A percentile compares a stretch with the other conserved stretches of the same genome.
Conservation (phyloP, 176 grass and related monocot species). For the Carex cristatella region DNA sequence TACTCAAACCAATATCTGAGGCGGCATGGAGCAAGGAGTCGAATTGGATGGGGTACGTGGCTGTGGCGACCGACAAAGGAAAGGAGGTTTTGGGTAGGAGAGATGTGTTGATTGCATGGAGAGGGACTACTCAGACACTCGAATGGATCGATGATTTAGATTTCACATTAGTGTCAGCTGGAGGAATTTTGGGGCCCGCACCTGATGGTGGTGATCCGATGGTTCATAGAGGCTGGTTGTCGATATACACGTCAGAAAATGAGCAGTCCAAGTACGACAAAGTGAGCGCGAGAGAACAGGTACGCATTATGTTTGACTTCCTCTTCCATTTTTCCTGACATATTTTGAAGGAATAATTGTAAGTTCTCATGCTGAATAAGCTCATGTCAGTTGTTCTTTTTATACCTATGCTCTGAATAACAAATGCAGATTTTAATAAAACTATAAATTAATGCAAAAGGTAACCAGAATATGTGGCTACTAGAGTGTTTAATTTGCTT, state of each 20-base stretch:
- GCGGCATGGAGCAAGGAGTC: conserved; percentile 70
- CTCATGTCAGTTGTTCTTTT: background rate
- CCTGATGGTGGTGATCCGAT: conserved; percentile 17
- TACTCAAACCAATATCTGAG: conserved; percentile 45
- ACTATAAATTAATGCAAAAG: background rate
- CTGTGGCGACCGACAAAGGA: conserved; percentile 81
- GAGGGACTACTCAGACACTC: conserved; percentile 58
- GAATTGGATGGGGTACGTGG: conserved; percentile 90
- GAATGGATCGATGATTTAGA: conserved; percentile 91
- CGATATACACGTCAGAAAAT: conserved; percentile 57
- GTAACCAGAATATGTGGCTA: background rate
- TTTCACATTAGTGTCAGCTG: conserved; percentile 61
- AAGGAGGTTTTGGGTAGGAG: conserved; percentile 63
- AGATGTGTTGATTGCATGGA: conserved; percentile 82
- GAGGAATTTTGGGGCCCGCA: conserved; percentile 26
- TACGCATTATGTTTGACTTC: background rate
- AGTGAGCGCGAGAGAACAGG: conserved; percentile 56
- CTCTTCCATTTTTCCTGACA: background rate
- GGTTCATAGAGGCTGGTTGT: conserved; percentile 82
- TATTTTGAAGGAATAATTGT: background rate
- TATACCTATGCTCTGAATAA: background rate
- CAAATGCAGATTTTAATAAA: background rate
- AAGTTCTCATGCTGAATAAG: background rate
- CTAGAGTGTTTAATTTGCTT: background rate
- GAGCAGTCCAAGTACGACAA: conserved; percentile 52